These are phyloP conservation scores for Candida maltosa DNA, from an alignment of 805 yeast genomes.

Conservation along the genomic window DNA sequence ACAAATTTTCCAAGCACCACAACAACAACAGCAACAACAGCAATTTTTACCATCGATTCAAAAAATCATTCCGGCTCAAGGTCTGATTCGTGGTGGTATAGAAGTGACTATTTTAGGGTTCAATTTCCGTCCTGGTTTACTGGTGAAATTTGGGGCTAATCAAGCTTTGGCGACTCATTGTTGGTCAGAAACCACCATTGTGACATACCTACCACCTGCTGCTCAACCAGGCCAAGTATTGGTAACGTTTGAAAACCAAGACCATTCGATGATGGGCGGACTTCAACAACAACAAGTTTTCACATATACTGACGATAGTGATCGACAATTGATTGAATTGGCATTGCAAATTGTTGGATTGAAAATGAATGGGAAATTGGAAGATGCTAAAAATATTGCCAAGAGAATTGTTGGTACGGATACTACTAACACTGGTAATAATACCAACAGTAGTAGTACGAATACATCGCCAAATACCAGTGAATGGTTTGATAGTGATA, in stretches of 20 bases:
- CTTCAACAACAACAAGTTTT: slow-evolving; percentile 57
- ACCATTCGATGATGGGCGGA: slow-evolving; percentile 24
- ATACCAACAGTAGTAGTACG: slow-evolving; percentile 12
- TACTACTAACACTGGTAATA: slow-evolving; percentile 9
- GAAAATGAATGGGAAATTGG: slow-evolving; percentile 93
- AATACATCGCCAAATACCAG: slow-evolving; percentile 17
- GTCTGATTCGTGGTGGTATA: slow-evolving; percentile 93
- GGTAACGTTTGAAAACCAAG: slow-evolving; percentile 70
- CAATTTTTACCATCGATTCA: slow-evolving; percentile 58
- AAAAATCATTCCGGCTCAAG: slow-evolving; percentile 91
- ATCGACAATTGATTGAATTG: slow-evolving; percentile 87
- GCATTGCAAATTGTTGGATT: slow-evolving; percentile 96
- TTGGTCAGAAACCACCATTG: slow-evolving; percentile 94
- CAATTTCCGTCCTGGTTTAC: slow-evolving; percentile 78
- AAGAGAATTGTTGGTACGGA: slow-evolving; percentile 79
- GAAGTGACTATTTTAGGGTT: slow-evolving; percentile 90
- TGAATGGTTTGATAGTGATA: slow-evolving; percentile 53
- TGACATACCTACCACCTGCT: slow-evolving; percentile 92
- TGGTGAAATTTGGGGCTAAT: slow-evolving; percentile 83
- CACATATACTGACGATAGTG: slow-evolving; percentile 93
- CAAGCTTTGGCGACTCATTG: slow-evolving; percentile 83
- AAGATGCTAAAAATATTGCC: slow-evolving; percentile 93
- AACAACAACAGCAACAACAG: slow-evolving; percentile 4
- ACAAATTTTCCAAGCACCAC: not conserved
- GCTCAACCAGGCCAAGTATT: slow-evolving; percentile 85